These are phyloP conservation scores for Brassica carinata DNA, from an alignment of 345 rosid genomes.

Conservation along the genomic window DNA sequence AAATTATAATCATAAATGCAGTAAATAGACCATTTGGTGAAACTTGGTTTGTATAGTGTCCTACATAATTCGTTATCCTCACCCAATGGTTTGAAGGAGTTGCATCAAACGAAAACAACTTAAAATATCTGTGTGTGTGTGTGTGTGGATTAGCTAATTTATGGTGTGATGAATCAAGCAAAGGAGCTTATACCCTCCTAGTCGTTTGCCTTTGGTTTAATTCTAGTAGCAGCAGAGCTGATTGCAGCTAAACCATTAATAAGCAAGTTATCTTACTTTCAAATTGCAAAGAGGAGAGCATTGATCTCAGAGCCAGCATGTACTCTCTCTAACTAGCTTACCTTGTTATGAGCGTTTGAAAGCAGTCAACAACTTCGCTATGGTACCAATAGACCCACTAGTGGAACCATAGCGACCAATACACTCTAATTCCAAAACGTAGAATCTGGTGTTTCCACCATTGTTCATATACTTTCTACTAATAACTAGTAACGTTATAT, in stretches of 20 bases:
- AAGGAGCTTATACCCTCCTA: not conserved
- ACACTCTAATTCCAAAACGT: not conserved
- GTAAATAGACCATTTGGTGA: not conserved
- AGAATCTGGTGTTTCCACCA: not conserved
- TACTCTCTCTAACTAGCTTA: not conserved
- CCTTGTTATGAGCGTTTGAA: not conserved
- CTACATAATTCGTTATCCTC: conserved; percentile 18
- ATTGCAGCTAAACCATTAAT: not conserved
- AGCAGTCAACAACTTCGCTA: not conserved
- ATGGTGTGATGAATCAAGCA: conserved; percentile 13
- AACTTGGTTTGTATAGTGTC: conserved; percentile 21
- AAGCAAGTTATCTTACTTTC: conserved; percentile 3
- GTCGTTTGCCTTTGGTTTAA: not conserved
- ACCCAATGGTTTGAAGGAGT: conserved; percentile 28
- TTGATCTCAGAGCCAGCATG: not conserved
- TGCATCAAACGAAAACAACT: conserved; percentile 19
- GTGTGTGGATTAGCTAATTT: not conserved
- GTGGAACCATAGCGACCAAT: not conserved
- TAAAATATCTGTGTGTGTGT: not conserved
- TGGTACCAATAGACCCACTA: not conserved
- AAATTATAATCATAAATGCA: not conserved
- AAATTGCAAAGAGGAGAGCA: not conserved
- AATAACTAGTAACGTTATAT: not conserved
- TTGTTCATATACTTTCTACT: too few species aligned
- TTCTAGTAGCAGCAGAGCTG: not conserved